Conservation (phyloP, 352 stramenopile genomes). For the Globisporangium mamillatum region DNA sequence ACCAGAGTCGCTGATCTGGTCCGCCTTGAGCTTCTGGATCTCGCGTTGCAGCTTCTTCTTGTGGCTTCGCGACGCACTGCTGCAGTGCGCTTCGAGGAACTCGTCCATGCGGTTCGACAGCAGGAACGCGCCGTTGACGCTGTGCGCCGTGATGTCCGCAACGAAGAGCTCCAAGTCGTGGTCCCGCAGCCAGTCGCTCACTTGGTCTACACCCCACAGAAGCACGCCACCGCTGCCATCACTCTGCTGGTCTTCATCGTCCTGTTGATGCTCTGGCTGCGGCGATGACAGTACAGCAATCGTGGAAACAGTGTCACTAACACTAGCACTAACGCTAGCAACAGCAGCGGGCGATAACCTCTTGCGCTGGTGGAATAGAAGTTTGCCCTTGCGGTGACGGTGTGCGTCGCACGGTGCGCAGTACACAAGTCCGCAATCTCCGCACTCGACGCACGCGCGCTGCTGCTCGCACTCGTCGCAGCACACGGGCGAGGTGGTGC, state of each 20-base stretch:
- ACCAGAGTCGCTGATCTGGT: constrained; percentile 5
- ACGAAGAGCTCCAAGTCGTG: constrained; percentile 64
- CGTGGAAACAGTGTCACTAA: background rate
- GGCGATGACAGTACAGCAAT: background rate
- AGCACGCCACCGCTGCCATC: background rate
- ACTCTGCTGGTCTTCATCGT: background rate
- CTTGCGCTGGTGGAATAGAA: constrained; percentile 61
- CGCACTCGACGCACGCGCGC: constrained; percentile 43
- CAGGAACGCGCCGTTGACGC: constrained; percentile 52
- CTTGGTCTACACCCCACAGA: constrained; percentile 38
- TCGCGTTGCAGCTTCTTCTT: constrained; percentile 82
- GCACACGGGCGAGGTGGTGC: constrained; percentile 10
- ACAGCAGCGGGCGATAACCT: constrained; percentile 1
- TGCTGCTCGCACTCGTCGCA: constrained; percentile 78
- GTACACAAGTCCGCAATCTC: constrained; percentile 76
- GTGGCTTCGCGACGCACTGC: constrained; percentile 50
- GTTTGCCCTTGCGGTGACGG: constrained; percentile 80
- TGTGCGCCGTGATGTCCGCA: constrained; percentile 31
- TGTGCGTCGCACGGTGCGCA: constrained; percentile 61
- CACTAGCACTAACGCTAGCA: background rate
- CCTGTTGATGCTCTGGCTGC: background rate
- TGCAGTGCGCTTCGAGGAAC: constrained; percentile 49
- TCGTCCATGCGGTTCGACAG: constrained; percentile 38
- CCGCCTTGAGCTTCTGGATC: constrained; percentile 64
- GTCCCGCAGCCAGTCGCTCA: constrained; percentile 57